phyloP scores from a whole-genome alignment of 179 eudicot genomes.

The Carnegiea gigantea region DNA sequence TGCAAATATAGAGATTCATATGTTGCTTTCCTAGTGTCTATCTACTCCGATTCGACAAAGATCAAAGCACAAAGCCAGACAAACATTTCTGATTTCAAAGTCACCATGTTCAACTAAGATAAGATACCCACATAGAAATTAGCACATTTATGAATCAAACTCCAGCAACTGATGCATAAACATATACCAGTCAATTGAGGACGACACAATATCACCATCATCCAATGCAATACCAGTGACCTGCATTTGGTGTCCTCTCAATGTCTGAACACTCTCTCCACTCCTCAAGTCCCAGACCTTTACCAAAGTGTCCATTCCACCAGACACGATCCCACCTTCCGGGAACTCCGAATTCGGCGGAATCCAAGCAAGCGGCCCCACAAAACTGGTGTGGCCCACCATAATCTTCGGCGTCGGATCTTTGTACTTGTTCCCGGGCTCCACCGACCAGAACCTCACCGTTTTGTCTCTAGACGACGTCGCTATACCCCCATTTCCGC shows the following conservation, averaged over 20 bases:
- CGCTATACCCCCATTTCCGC: conserved; percentile 74
- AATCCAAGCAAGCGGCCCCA: conserved; percentile 89
- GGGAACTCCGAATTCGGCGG: conserved; percentile 72
- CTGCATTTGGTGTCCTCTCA: conserved; percentile 78
- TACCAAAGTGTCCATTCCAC: conserved; percentile 89
- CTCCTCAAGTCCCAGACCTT: conserved; percentile 74
- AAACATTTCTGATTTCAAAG: not conserved
- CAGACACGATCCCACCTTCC: conserved; percentile 81
- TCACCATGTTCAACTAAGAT: not conserved
- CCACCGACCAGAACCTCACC: conserved; percentile 71
- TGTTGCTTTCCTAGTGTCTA: not conserved
- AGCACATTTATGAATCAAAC: not conserved
- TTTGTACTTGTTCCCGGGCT: conserved; percentile 43
- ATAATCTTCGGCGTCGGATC: conserved; percentile 48
- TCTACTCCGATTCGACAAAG: too few relatives aligned
- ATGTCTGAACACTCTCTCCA: conserved; percentile 58
- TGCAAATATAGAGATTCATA: not conserved
- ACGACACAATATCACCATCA: conserved; percentile 66
- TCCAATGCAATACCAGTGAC: conserved; percentile 82
- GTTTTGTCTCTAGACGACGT: conserved; percentile 90
- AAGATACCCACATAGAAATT: not conserved
- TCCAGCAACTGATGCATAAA: conserved; percentile 4
- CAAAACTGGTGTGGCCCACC: conserved; percentile 89
- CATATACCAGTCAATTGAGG: conserved; percentile 76
- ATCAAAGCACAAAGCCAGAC: too few relatives aligned